Percentiles rank a stretch among this genome's conserved stretches.
These are phyloP conservation scores for Colletotrichum theobromicola DNA, from an alignment of 2,329 filamentous ascomycete species.

Conservation along the genomic window DNA sequence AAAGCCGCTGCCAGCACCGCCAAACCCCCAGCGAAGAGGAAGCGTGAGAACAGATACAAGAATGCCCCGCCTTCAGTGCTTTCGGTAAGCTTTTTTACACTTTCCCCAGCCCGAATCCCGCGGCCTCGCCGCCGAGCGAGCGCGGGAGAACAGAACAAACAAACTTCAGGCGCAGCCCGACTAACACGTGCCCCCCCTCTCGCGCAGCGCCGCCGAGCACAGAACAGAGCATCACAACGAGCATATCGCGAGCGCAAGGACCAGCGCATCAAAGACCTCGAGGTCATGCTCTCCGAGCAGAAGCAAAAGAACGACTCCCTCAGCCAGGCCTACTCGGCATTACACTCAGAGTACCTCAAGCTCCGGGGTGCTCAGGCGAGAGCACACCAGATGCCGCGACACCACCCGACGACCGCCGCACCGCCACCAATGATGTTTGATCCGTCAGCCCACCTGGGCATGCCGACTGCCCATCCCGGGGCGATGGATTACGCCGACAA, in stretches of 20 bases:
- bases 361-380: conserved; percentile 28
- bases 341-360: conserved; percentile 50
- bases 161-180: background rate
- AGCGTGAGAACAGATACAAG: conserved; percentile 58
- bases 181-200: background rate
- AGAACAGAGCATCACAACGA: conserved; percentile 36
- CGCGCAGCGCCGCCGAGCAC: conserved; percentile 32
- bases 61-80: conserved; percentile 56
- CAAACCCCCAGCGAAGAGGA: conserved; percentile 50
- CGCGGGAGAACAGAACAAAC: background rate
- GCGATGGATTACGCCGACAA: conserved; percentile 31
- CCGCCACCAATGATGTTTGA: conserved; percentile 18
- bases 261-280: conserved; percentile 68
- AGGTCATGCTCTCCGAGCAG: conserved; percentile 58
- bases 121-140: background rate
- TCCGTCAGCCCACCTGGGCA: conserved; percentile 9
- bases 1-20: background rate
- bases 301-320: conserved; percentile 61
- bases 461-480: conserved; percentile 21
- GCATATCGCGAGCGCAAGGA: conserved; percentile 43
- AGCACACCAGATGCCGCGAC: conserved; percentile 12
- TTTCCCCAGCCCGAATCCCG: background rate
- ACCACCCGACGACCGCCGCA: background rate
- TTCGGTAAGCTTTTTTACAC: conserved; percentile 41
- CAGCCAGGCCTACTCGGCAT: conserved; percentile 55